A percentile compares a stretch with the other conserved stretches of the same genome.
These are phyloP conservation scores for Aquilaria yunnanensis DNA, from an alignment of 345 rosid genomes.

Conservation along the genomic window DNA sequence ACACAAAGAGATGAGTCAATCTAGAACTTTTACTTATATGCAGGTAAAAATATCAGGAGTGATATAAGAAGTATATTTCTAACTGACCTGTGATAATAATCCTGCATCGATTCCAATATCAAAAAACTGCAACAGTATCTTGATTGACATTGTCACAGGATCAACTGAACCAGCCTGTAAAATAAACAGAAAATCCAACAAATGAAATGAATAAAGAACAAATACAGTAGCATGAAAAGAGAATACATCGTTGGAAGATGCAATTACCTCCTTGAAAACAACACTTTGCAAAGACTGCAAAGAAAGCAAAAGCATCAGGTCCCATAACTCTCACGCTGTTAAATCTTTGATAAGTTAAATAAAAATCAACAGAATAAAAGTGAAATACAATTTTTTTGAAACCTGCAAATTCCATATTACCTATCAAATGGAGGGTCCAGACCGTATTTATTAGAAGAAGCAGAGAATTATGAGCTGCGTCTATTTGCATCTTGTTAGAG, in stretches of 20 bases:
- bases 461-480: too few relatives aligned
- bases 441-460: too few relatives aligned
- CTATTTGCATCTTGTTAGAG: too few relatives aligned
- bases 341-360: not conserved
- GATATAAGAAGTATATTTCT: conserved; percentile 4
- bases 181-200: conserved; percentile 19
- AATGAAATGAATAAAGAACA: conserved; percentile 5
- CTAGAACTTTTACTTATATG: not conserved
- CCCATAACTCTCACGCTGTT: conserved; percentile 7
- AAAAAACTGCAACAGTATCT: conserved; percentile 82
- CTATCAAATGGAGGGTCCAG: too few relatives aligned
- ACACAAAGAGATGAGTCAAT: not conserved
- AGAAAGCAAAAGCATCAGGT: conserved; percentile 21
- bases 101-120: conserved; percentile 92
- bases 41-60: conserved; percentile 2
- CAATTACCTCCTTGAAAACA: conserved; percentile 85
- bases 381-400: not conserved
- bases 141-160: conserved; percentile 86
- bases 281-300: conserved; percentile 97
- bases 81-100: conserved; percentile 80
- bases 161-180: conserved; percentile 91
- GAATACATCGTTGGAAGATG: conserved; percentile 6
- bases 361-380: not conserved
- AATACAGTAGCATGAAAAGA: not conserved
- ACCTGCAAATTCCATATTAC: too few relatives aligned